phyloP scores from a whole-genome alignment of 2,329 filamentous ascomycete species.

The Fusarium staphyleae region DNA sequence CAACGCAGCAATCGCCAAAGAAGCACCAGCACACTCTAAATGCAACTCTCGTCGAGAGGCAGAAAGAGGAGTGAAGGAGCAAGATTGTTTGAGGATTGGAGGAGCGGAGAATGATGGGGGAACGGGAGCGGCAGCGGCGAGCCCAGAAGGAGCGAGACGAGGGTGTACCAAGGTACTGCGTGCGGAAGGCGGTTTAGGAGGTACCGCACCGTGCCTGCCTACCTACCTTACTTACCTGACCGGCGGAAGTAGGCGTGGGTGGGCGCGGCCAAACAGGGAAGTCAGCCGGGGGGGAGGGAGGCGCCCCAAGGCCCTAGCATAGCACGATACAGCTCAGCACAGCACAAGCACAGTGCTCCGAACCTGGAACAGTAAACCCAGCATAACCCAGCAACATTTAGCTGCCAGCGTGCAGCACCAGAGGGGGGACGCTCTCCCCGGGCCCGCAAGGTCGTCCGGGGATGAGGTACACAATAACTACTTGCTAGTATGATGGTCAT shows the following conservation, averaged over 20 bases:
- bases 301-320: conserved; percentile 25
- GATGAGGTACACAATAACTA: conserved; percentile 28
- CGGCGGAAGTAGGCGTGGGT: conserved; percentile 36
- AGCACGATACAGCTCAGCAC: conserved; percentile 22
- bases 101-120: conserved; percentile 44
- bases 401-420: conserved; percentile 13
- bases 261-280: conserved; percentile 41
- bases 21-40: conserved; percentile 37
- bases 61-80: conserved; percentile 41
- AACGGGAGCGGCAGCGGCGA: conserved; percentile 41
- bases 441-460: conserved; percentile 27
- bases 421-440: conserved; percentile 22
- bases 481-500: background rate
- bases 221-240: conserved; percentile 26
- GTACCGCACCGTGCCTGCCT: conserved; percentile 27
- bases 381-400: conserved; percentile 8
- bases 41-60: conserved; percentile 41
- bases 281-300: conserved; percentile 30
- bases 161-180: conserved; percentile 35
- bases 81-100: conserved; percentile 42
- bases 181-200: conserved; percentile 10
- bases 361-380: conserved; percentile 2
- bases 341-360: conserved; percentile 25
- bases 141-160: conserved; percentile 39
- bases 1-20: conserved; percentile 32